These are phyloP conservation scores for Aeminium ludgeri DNA, from an alignment of 495 filamentous ascomycete genomes.

Conservation along the genomic window DNA sequence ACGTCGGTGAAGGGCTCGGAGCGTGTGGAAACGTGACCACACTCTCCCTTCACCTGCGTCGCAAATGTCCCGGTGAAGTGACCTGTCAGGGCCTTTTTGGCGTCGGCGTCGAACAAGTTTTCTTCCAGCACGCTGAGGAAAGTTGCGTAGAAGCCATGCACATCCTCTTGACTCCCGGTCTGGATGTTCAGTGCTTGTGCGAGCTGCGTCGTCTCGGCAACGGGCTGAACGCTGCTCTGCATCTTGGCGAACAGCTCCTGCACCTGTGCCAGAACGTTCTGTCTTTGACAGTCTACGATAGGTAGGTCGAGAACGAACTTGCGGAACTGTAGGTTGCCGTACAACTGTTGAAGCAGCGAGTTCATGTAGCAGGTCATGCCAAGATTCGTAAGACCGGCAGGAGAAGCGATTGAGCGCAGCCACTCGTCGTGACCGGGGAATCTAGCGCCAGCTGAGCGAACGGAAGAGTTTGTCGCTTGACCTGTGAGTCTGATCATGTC, in stretches of 20 bases:
- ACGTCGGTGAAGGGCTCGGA: slow-evolving; percentile 88
- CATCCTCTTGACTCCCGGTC: slow-evolving; percentile 84
- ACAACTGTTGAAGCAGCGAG: slow-evolving; percentile 86
- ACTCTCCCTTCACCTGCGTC: slow-evolving; percentile 90
- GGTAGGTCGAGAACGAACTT: slow-evolving; percentile 61
- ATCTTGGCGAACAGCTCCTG: slow-evolving; percentile 69
- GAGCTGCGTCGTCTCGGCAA: slow-evolving; percentile 53
- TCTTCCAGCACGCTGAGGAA: slow-evolving; percentile 84
- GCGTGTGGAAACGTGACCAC: slow-evolving; percentile 78
- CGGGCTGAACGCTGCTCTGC: slow-evolving; percentile 62
- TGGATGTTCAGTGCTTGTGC: slow-evolving; percentile 71
- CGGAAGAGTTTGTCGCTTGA: not conserved
- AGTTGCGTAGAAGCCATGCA: slow-evolving; percentile 92
- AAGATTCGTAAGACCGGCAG: slow-evolving; percentile 72
- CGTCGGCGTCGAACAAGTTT: slow-evolving; percentile 48
- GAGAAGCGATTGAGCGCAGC: slow-evolving; percentile 57
- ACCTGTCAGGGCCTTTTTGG: slow-evolving; percentile 59
- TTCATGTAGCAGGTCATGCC: slow-evolving; percentile 98
- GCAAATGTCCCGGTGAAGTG: slow-evolving; percentile 87
- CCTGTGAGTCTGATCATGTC: not conserved
- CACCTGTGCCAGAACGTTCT: slow-evolving; percentile 57
- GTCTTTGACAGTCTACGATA: slow-evolving; percentile 37
- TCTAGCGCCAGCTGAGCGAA: not conserved
- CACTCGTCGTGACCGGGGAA: slow-evolving; percentile 29
- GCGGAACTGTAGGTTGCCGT: slow-evolving; percentile 86